A percentile compares a stretch with the other conserved stretches of the same genome.
phyloP scores from a whole-genome alignment of 2,329 filamentous ascomycete species.

The Phaeomoniella chlamydospora region DNA sequence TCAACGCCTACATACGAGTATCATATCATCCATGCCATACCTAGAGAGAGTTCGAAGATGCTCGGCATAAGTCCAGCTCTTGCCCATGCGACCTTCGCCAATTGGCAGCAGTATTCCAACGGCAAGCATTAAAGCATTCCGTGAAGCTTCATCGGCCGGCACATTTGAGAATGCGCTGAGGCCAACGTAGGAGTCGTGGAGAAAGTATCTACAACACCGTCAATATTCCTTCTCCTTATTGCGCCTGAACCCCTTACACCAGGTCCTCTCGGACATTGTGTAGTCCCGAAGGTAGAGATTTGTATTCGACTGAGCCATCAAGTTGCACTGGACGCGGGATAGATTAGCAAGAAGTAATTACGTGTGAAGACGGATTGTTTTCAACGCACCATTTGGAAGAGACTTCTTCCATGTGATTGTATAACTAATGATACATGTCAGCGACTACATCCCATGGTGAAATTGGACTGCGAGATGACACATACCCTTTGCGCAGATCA shows the following conservation, averaged over 20 bases:
- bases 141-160: slow-evolving; percentile 61
- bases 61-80: slow-evolving; percentile 78
- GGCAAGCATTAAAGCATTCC: slow-evolving; percentile 84
- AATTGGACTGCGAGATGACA: too few species aligned
- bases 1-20: too few species aligned
- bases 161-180: slow-evolving; percentile 84
- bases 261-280: slow-evolving; percentile 81
- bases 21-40: too few species aligned
- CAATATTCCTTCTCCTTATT: background rate
- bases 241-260: slow-evolving; percentile 26
- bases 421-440: slow-evolving; percentile 43
- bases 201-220: slow-evolving; percentile 59
- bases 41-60: slow-evolving; percentile 59
- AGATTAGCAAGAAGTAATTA: slow-evolving; percentile 4
- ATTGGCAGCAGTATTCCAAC: slow-evolving; percentile 80
- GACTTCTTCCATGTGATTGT: slow-evolving; percentile 81
- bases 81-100: slow-evolving; percentile 70
- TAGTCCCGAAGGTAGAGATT: slow-evolving; percentile 82
- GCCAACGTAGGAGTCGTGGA: slow-evolving; percentile 71
- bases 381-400: slow-evolving; percentile 44
- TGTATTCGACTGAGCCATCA: slow-evolving; percentile 86
- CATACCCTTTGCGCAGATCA: slow-evolving; percentile 78
- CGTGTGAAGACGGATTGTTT: slow-evolving; percentile 6
- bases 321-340: slow-evolving; percentile 41
- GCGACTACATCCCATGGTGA: too few species aligned